Percentiles rank a stretch among this genome's conserved stretches.
phyloP scores from a whole-genome alignment of 768 basidiomycete species.

The Gloeopeniophorella convolvens region DNA sequence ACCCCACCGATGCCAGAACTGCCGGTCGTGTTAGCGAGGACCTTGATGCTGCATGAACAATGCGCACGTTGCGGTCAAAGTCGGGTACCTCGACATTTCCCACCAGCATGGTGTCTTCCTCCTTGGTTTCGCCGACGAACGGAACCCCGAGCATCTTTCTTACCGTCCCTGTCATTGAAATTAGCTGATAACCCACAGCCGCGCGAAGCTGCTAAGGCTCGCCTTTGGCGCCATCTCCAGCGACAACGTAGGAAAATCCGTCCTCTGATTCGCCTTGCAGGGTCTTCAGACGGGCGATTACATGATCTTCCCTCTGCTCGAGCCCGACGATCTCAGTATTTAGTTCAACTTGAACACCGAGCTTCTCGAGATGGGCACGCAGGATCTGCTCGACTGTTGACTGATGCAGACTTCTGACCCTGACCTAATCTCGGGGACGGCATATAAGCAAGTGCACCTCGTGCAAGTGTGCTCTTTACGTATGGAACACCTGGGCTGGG shows the following conservation, averaged over 20 bases:
- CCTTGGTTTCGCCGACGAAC: conserved; percentile 36
- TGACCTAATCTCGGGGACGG: conserved; percentile 19
- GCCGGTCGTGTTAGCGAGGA: conserved; percentile 5
- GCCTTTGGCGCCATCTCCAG: conserved; percentile 37
- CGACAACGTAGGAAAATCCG: conserved; percentile 36
- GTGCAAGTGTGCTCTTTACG: background rate
- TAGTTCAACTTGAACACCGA: conserved; percentile 30
- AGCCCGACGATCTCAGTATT: conserved; percentile 31
- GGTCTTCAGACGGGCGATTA: conserved; percentile 26
- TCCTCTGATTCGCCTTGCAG: conserved; percentile 21
- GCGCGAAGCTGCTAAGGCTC: background rate
- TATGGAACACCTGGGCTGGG: background rate
- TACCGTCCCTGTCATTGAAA: conserved; percentile 32
- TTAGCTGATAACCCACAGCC: background rate
- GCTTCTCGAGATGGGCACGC: conserved; percentile 24
- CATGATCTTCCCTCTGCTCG: conserved; percentile 29
- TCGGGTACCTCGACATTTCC: conserved; percentile 36
- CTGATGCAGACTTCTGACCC: conserved; percentile 25
- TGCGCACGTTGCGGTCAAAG: conserved; percentile 26
- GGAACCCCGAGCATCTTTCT: conserved; percentile 35
- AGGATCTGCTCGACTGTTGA: conserved; percentile 28
- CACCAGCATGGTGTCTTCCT: conserved; percentile 25
- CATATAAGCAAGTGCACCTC: background rate
- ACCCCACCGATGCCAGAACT: conserved; percentile 23
- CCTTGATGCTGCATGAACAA: background rate